Evolutionary conservation across 2,329 filamentous ascomycete species (phyloP).

Genomic region (Curvularia lunata): DNA sequence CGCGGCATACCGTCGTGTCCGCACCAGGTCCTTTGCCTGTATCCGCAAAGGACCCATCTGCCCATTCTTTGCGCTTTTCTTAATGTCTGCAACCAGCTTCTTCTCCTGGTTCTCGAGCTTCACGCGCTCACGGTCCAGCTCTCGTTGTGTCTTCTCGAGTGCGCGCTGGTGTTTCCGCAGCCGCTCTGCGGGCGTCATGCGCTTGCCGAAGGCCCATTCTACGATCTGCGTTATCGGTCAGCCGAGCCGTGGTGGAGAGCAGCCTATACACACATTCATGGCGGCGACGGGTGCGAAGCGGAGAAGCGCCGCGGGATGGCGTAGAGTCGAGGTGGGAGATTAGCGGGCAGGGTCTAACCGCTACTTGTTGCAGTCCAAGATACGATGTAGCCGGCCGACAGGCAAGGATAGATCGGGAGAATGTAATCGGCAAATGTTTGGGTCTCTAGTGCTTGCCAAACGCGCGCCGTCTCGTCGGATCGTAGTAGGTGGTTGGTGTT

Average conservation of each 20-base stretch:
- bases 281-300: conserved; percentile 23
- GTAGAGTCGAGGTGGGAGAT: conserved; percentile 10
- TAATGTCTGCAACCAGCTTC: conserved; percentile 94
- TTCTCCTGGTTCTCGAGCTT: conserved; percentile 99
- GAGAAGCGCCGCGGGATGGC: conserved; percentile 1
- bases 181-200: conserved; percentile 94
- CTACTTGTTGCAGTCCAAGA: conserved; percentile 2
- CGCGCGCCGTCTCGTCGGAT: neutral
- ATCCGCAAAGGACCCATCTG: conserved; percentile 99
- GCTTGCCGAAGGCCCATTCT: conserved; percentile 99
- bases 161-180: conserved; percentile 93
- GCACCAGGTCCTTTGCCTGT: conserved; percentile 94
- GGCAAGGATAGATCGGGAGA: neutral
- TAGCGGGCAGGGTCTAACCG: conserved; percentile 10
- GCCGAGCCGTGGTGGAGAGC: neutral
- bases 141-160: conserved; percentile 95
- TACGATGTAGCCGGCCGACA: neutral
- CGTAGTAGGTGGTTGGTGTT: conserved; percentile 12
- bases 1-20: conserved; percentile 73
- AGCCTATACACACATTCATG: conserved; percentile 55
- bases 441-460: neutral
- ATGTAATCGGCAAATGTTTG: neutral
- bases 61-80: conserved; percentile 96
- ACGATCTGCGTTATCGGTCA: conserved; percentile 63
- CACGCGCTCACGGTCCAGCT: conserved; percentile 90